Evolutionary conservation across 176 grass and related monocot genomes (phyloP).

Genomic region (Oryza rufipogon): DNA sequence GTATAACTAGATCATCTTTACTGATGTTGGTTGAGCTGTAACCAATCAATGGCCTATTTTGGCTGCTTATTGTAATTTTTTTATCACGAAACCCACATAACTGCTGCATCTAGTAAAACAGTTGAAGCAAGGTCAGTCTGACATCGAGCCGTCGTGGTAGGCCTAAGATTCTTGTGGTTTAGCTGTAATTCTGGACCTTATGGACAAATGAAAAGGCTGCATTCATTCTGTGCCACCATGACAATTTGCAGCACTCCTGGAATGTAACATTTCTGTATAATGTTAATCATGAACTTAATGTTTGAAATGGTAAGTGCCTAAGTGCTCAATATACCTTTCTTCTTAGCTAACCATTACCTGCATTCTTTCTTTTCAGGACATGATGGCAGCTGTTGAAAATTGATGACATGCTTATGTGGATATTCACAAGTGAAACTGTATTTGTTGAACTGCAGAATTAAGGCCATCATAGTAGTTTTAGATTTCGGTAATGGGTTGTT

Average conservation of each 20-base stretch:
- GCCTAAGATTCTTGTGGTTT: not conserved
- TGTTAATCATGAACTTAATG: not conserved
- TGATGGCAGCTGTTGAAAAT: conserved; percentile 3
- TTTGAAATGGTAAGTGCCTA: conserved; percentile 5
- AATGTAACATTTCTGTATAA: not conserved
- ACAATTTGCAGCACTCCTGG: not conserved
- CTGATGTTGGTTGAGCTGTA: conserved; percentile 13
- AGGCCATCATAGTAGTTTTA: conserved; percentile 3
- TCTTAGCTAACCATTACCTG: not conserved
- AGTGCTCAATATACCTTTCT: conserved; percentile 11
- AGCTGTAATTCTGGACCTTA: not conserved
- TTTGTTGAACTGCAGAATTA: not conserved
- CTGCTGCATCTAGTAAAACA: not conserved
- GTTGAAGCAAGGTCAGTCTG: not conserved
- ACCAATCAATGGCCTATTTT: not conserved
- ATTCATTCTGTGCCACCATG: not conserved
- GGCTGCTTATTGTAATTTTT: not conserved
- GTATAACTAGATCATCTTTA: not conserved
- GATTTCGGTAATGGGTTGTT: conserved; percentile 62
- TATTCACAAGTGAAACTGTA: conserved; percentile 31
- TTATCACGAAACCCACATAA: not conserved
- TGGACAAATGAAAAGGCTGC: not conserved
- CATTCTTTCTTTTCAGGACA: conserved; percentile 46
- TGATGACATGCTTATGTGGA: conserved; percentile 25
- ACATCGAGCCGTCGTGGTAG: not conserved